phyloP scores from a whole-genome alignment of 495 filamentous ascomycete genomes.

The Penicillium mononematosum region DNA sequence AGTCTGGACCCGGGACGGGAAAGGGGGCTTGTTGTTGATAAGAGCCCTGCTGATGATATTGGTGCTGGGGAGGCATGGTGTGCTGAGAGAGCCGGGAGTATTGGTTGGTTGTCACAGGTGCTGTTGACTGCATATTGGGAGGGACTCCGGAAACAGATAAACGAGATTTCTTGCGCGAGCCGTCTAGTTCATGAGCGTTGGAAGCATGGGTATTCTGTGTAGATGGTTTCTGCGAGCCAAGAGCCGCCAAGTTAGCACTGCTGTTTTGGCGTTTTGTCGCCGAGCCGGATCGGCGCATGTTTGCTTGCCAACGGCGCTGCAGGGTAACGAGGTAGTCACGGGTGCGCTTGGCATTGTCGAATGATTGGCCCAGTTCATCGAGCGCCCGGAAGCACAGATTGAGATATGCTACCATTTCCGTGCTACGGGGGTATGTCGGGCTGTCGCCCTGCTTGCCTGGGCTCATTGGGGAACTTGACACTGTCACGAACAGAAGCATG shows the following conservation, averaged over 20 bases:
- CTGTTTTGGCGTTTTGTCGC: conserved; percentile 38
- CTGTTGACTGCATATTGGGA: conserved; percentile 6
- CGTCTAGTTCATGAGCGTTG: conserved; percentile 9
- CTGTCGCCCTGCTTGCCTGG: conserved; percentile 26
- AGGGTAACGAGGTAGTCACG: conserved; percentile 46
- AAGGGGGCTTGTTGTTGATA: conserved; percentile 11
- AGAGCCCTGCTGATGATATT: not conserved
- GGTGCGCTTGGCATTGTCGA: conserved; percentile 48
- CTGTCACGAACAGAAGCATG: conserved; percentile 49
- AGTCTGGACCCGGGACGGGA: not conserved
- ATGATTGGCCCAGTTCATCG: conserved; percentile 47
- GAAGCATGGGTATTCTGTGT: not conserved
- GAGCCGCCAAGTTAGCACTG: conserved; percentile 19
- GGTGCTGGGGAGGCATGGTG: not conserved
- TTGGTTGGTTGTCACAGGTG: conserved; percentile 1
- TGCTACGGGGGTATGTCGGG: conserved; percentile 27
- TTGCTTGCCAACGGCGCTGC: conserved; percentile 48
- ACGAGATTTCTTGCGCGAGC: conserved; percentile 35
- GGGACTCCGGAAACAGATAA: conserved; percentile 13
- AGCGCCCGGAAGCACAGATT: conserved; percentile 50
- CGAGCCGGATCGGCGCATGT: conserved; percentile 43
- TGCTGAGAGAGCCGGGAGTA: not conserved
- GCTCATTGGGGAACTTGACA: conserved; percentile 36
- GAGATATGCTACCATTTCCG: conserved; percentile 46
- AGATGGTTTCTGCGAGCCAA: conserved; percentile 9